Percentiles rank a stretch among this genome's conserved stretches.
Evolutionary conservation across 2,329 filamentous ascomycete genomes (phyloP).

Genomic region (Fusarium sp.): DNA sequence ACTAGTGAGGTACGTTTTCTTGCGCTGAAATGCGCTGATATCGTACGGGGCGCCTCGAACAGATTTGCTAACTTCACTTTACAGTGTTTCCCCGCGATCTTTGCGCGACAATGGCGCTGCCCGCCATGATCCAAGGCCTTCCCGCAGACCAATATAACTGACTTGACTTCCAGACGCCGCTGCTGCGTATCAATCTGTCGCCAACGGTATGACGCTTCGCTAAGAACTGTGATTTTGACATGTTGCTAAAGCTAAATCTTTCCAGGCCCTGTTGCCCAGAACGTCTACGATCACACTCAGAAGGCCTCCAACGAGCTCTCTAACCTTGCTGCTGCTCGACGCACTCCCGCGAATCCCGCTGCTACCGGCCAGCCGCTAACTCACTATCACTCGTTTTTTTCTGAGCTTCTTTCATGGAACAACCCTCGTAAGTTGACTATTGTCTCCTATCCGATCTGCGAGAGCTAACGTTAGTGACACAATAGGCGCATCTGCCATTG

Average conservation of each 20-base stretch:
- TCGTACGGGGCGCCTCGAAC: constrained; percentile 23
- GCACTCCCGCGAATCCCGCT: constrained; percentile 62
- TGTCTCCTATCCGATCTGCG: background rate
- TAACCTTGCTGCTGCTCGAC: constrained; percentile 66
- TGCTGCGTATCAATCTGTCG: constrained; percentile 58
- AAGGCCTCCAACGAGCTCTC: constrained; percentile 67
- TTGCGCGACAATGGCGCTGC: constrained; percentile 1
- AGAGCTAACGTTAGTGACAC: constrained; percentile 22
- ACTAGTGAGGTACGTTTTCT: constrained; percentile 61
- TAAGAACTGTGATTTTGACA: background rate
- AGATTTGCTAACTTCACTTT: constrained; percentile 33
- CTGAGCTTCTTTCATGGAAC: constrained; percentile 74
- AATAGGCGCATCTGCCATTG: constrained; percentile 71
- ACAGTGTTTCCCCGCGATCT: constrained; percentile 20
- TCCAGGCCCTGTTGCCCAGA: constrained; percentile 68
- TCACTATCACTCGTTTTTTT: constrained; percentile 78
- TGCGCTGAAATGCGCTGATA: constrained; percentile 11
- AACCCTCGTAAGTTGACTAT: constrained; percentile 65
- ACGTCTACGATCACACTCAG: constrained; percentile 64
- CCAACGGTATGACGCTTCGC: constrained; percentile 54
- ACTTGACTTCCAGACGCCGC: constrained; percentile 56
- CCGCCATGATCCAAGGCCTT: background rate
- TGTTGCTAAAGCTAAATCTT: constrained; percentile 21
- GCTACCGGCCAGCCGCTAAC: constrained; percentile 72
- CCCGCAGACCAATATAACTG: constrained; percentile 37